Evolutionary conservation across 1,139 yeast species (phyloP), one percentile per base, ranked within the genome.

Genomic region (Taiozyma sp.): DNA sequence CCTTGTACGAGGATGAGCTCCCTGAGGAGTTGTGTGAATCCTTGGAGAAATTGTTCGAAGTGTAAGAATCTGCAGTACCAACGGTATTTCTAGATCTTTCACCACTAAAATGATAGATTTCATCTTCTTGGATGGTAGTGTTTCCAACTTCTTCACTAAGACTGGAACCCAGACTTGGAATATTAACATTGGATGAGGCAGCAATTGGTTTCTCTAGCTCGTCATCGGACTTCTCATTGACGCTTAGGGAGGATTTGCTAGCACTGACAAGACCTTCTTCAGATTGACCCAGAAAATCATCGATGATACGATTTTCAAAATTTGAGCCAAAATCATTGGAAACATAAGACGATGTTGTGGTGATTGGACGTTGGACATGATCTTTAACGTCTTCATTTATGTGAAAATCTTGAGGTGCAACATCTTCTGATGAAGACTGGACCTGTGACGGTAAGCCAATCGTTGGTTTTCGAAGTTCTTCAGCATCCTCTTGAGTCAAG

Each of bases 191-290:
- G 16, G 65, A 61, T 2, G 65, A 62, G 3, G 64, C 51, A 16
- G 65, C 65, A 40, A 62, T 59, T 28, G 65, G 65, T 38, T 58
- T 58, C 24, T 59, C 63, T 41, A 55, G 53, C 2, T 38, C 50
- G 13, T 56, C 59, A 30, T 40, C n/a, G 6, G 57, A 54, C 10
- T 28, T 48, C 36, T 22, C 48, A 40, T 40, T 34, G 40, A 42
- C 43, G 14, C 29, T 24, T 6, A 40, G 13, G 4, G 43, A 23
- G 16, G 43, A 40, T 40, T 40, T 40, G 16, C 38, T 40, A 7
- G 34, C 23, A 12, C 27, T 48, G 8, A 13, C 16, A 36, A 56
- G 45, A 40, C 48, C 48, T 8, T 56, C 61, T 9, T 51, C 56
- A 2, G 63, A 58, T n/a, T 46, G 53, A 4, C 49, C 57, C 34